Evolutionary conservation across 2,329 filamentous ascomycete genomes (phyloP).

Genomic region (Cryphonectria radicalis): DNA sequence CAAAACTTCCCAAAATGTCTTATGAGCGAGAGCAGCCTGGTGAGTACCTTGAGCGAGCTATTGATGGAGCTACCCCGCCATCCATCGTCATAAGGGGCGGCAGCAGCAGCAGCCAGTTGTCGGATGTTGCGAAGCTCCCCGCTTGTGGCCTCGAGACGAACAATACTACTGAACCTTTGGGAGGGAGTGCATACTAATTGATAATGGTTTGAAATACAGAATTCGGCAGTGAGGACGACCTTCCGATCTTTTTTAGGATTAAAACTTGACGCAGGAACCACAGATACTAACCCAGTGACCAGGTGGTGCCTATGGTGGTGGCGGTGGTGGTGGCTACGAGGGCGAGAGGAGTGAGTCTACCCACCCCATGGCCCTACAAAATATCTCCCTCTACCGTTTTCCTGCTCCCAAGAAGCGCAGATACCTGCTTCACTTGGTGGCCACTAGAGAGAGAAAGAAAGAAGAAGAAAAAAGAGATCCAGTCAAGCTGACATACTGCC

Average conservation of each 20-base stretch:
- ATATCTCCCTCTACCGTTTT: not conserved
- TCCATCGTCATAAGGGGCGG: not conserved
- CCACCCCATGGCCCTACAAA: not conserved
- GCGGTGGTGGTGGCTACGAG: conserved; percentile 4
- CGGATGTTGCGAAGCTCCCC: conserved; percentile 4
- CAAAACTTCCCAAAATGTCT: conserved; percentile 25
- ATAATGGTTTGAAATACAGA: conserved; percentile 6
- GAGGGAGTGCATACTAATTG: not conserved
- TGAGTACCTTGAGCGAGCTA: conserved; percentile 19
- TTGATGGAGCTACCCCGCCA: conserved; percentile 28
- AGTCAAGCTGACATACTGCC: conserved; percentile 11
- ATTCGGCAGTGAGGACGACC: conserved; percentile 26
- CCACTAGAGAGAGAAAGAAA: not conserved
- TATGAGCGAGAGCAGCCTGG: conserved; percentile 30
- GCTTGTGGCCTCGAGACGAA: not conserved
- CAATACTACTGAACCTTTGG: not conserved
- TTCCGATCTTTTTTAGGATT: no score
- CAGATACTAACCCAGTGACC: conserved; percentile 1
- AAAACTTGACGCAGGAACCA: not conserved
- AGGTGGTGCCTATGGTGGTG: conserved; percentile 27
- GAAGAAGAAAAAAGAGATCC: not conserved
- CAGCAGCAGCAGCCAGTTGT: not conserved
- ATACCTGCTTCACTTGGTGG: not conserved
- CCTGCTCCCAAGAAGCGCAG: no score
- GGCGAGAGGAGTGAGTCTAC: conserved; percentile 32